Conservation (phyloP, 768 basidiomycete species). For the Phanerochaete sordida region DNA sequence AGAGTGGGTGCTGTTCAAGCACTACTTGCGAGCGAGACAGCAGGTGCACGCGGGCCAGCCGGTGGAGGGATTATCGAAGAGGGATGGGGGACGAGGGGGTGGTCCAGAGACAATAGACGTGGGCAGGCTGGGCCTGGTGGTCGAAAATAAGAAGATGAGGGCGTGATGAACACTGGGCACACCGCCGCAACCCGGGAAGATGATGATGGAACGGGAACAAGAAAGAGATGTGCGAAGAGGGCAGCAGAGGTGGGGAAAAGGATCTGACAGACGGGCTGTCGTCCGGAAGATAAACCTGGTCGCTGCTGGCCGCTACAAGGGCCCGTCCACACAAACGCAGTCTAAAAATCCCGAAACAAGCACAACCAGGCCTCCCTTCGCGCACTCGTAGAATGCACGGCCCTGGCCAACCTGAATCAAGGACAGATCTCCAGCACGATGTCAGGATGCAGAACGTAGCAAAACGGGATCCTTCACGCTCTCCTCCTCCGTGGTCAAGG, state of each 20-base stretch:
- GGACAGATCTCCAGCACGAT: background rate
- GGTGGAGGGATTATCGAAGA: conserved; percentile 20
- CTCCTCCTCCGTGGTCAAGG: conserved; percentile 49
- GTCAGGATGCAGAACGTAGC: conserved; percentile 7
- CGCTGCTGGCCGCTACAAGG: background rate
- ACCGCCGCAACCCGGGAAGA: conserved; percentile 10
- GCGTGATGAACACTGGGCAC: conserved; percentile 11
- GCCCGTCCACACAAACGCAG: background rate
- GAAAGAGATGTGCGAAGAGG: conserved; percentile 8
- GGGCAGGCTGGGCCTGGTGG: conserved; percentile 3
- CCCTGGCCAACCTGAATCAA: conserved; percentile 1
- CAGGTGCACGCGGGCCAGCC: conserved; percentile 19
- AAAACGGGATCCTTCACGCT: conserved; percentile 10
- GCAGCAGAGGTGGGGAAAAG: conserved; percentile 5
- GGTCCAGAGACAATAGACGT: conserved; percentile 9
- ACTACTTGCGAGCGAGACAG: conserved; percentile 13
- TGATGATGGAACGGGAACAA: conserved; percentile 17
- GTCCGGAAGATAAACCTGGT: conserved; percentile 20
- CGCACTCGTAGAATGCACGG: background rate
- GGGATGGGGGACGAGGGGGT: conserved; percentile 14
- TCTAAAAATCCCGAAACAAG: conserved; percentile 1
- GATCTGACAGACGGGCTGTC: conserved; percentile 6
- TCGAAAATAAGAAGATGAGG: conserved; percentile 14
- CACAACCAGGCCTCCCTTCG: background rate
- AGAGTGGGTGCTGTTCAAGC: conserved; percentile 14